phyloP scores from a whole-genome alignment of 306 rosid species.

The Boehmeria nivea region DNA sequence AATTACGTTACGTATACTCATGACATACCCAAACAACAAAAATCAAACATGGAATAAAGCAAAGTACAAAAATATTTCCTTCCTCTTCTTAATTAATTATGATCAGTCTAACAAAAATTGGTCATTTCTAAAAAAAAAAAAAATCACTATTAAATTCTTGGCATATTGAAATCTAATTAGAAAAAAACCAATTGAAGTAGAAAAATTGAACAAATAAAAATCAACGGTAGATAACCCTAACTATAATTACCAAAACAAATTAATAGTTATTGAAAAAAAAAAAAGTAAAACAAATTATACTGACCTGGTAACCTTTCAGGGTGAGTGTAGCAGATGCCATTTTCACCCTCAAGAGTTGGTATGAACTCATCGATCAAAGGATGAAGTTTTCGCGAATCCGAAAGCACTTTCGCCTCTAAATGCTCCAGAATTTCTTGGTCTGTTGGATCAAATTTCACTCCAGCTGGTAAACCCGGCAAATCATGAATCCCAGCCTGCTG shows the following conservation, averaged over 20 bases:
- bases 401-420: conserved; percentile 66
- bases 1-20: too few relatives aligned
- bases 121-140: too few relatives aligned
- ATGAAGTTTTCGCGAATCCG: conserved; percentile 63
- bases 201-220: too few relatives aligned
- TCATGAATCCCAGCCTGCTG: conserved; percentile 49
- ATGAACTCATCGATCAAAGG: conserved; percentile 83
- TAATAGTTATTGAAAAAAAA: not conserved
- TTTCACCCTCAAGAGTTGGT: conserved; percentile 75
- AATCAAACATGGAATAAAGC: too few relatives aligned
- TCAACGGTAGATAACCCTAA: not conserved
- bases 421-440: conserved; percentile 79
- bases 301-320: conserved; percentile 91
- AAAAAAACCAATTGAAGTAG: too few relatives aligned
- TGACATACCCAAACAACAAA: too few relatives aligned
- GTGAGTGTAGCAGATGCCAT: conserved; percentile 94
- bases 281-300: not conserved
- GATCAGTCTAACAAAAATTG: too few relatives aligned
- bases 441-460: conserved; percentile 87
- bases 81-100: too few relatives aligned
- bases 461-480: conserved; percentile 80
- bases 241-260: not conserved
- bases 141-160: too few relatives aligned
- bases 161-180: too few relatives aligned
- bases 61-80: too few relatives aligned